phyloP scores from a whole-genome alignment of 2,329 filamentous ascomycete species.

The Beauveria sp. region DNA sequence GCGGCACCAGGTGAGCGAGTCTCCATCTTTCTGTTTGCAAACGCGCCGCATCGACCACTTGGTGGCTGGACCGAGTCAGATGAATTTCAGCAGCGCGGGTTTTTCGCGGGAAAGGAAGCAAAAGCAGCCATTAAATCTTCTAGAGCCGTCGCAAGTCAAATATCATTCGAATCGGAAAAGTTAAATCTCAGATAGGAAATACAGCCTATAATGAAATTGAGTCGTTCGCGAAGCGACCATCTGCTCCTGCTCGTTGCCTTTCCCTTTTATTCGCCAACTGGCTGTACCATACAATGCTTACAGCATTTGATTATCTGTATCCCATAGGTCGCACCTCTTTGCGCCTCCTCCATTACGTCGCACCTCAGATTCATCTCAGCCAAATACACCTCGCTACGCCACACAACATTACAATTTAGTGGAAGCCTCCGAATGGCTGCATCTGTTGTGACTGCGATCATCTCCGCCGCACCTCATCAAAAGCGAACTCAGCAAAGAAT shows the following conservation, averaged over 20 bases:
- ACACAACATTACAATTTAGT: not conserved
- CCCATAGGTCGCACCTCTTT: too few relatives aligned
- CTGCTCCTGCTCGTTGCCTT: not conserved
- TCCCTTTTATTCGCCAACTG: not conserved
- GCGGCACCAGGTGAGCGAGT: not conserved
- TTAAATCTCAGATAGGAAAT: not conserved
- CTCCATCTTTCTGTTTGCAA: constrained; percentile 7
- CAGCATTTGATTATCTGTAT: not conserved
- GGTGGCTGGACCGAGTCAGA: not conserved
- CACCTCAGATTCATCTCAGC: constrained; percentile 8
- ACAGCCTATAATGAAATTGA: not conserved
- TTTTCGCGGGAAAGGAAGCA: not conserved
- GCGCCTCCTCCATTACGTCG: not conserved
- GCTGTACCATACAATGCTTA: not conserved
- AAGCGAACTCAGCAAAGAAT: not conserved
- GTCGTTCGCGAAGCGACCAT: not conserved
- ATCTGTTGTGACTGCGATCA: constrained; percentile 6
- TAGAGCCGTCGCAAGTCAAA: not conserved
- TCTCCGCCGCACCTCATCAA: not conserved
- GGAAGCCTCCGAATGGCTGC: not conserved
- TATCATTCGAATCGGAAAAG: not conserved
- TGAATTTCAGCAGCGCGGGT: not conserved
- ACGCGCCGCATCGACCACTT: not conserved
- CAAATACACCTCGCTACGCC: not conserved
- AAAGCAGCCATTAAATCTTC: not conserved